A percentile compares a stretch with the other conserved stretches of the same genome.
Evolutionary conservation across 768 basidiomycete genomes (phyloP).

Genomic region (Russula compacta): DNA sequence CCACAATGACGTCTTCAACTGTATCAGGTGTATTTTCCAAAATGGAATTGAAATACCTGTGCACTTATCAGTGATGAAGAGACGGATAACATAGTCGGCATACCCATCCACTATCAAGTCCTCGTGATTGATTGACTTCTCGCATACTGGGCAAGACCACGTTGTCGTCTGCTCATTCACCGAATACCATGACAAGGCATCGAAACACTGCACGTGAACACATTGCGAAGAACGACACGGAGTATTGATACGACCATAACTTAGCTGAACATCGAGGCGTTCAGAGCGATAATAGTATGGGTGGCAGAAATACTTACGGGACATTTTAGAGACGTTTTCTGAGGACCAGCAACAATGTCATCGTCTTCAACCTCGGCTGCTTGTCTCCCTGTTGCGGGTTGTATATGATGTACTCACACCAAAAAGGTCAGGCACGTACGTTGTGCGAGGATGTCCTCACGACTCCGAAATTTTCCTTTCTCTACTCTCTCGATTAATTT

Average conservation of each 20-base stretch:
- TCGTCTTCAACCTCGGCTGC: slow-evolving; percentile 62
- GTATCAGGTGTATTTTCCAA: slow-evolving; percentile 65
- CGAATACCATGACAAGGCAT: slow-evolving; percentile 87
- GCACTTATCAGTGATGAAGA: background rate
- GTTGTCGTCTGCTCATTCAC: slow-evolving; percentile 96
- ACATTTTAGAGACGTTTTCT: slow-evolving; percentile 88
- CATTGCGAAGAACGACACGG: slow-evolving; percentile 86
- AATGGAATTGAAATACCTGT: slow-evolving; percentile 83
- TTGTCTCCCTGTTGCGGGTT: slow-evolving; percentile 40
- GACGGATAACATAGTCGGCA: slow-evolving; percentile 20
- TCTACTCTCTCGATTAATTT: slow-evolving; percentile 62
- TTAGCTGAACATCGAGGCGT: slow-evolving; percentile 41
- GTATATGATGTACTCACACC: background rate
- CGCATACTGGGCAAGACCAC: slow-evolving; percentile 92
- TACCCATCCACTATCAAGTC: slow-evolving; percentile 92
- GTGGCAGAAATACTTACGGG: slow-evolving; percentile 50
- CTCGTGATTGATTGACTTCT: slow-evolving; percentile 61
- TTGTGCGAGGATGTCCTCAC: slow-evolving; percentile 52
- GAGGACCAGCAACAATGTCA: slow-evolving; percentile 83
- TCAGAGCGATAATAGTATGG: background rate
- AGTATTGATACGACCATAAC: slow-evolving; percentile 72
- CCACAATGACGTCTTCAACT: slow-evolving; percentile 88
- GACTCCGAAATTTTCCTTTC: slow-evolving; percentile 54
- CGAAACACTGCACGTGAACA: slow-evolving; percentile 91
- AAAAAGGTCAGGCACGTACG: slow-evolving; percentile 40